These are phyloP conservation scores for Chiua virens DNA, from an alignment of 768 basidiomycete genomes.

Conservation along the genomic window DNA sequence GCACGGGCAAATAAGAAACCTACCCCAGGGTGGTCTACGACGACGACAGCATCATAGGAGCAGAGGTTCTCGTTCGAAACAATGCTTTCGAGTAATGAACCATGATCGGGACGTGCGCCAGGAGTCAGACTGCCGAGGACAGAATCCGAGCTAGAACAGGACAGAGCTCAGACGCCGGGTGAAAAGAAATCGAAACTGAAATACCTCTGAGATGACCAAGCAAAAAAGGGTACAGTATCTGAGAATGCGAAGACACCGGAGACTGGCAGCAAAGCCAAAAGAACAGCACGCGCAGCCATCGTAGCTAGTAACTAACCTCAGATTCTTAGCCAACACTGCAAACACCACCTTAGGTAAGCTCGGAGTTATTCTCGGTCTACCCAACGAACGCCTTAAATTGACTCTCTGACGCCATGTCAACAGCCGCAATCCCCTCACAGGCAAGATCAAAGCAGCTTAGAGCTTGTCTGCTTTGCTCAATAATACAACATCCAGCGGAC, in stretches of 20 bases:
- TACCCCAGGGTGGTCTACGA: slow-evolving; percentile 75
- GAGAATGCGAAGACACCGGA: slow-evolving; percentile 52
- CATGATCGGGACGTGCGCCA: slow-evolving; percentile 28
- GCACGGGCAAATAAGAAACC: slow-evolving; percentile 24
- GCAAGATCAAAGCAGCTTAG: slow-evolving; percentile 74
- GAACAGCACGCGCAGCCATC: slow-evolving; percentile 46
- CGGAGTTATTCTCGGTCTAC: too few species aligned
- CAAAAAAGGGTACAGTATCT: slow-evolving; percentile 62
- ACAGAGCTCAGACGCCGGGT: not conserved
- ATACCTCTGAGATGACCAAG: slow-evolving; percentile 73
- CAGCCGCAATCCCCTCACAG: slow-evolving; percentile 52
- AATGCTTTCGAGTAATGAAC: slow-evolving; percentile 45
- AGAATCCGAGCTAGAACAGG: slow-evolving; percentile 41
- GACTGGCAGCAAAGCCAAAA: slow-evolving; percentile 46
- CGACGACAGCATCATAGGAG: slow-evolving; percentile 60
- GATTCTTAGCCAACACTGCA: too few species aligned
- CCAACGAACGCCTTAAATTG: too few species aligned
- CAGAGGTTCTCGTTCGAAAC: slow-evolving; percentile 51
- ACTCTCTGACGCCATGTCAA: slow-evolving; percentile 15
- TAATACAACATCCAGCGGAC: slow-evolving; percentile 80
- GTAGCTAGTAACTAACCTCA: slow-evolving; percentile 2
- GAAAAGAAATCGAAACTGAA: not conserved
- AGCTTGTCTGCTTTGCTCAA: slow-evolving; percentile 92
- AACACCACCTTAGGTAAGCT: too few species aligned
- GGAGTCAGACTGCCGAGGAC: slow-evolving; percentile 44